A percentile compares a stretch with the other conserved stretches of the same genome.
phyloP scores from a whole-genome alignment of 768 basidiomycete genomes.

The Trametopsis cervina region DNA sequence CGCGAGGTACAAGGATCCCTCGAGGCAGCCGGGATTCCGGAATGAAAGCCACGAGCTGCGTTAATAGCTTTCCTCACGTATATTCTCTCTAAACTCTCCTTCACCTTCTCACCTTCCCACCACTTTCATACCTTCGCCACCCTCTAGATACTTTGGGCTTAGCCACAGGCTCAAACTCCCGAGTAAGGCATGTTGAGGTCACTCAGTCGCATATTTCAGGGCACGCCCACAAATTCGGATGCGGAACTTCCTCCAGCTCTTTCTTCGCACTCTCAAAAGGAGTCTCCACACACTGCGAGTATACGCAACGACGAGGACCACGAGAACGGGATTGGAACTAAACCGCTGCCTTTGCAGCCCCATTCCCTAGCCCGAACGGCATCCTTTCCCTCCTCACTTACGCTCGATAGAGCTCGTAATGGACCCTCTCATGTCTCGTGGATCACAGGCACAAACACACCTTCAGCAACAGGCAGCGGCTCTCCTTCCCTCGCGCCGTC shows the following conservation, averaged over 20 bases:
- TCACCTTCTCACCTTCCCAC: neutral
- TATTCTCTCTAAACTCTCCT: neutral
- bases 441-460: neutral
- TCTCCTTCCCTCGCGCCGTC: neutral
- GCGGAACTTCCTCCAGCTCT: neutral
- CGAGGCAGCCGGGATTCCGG: neutral
- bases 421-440: neutral
- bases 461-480: neutral
- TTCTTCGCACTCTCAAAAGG: neutral
- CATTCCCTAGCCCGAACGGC: neutral
- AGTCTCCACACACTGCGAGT: neutral
- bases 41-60: too few relatives aligned
- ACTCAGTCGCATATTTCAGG: neutral
- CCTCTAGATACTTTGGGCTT: neutral
- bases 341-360: neutral
- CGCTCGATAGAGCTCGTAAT: neutral
- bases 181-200: neutral
- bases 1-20: neutral
- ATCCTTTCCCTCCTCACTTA: neutral
- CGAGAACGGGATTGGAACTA: neutral
- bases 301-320: neutral
- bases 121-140: neutral
- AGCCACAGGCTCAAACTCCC: neutral
- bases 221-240: neutral
- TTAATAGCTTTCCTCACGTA: neutral